Evolutionary conservation across 495 filamentous ascomycete species (phyloP).

Genomic region (Xeromyces bisporus): DNA sequence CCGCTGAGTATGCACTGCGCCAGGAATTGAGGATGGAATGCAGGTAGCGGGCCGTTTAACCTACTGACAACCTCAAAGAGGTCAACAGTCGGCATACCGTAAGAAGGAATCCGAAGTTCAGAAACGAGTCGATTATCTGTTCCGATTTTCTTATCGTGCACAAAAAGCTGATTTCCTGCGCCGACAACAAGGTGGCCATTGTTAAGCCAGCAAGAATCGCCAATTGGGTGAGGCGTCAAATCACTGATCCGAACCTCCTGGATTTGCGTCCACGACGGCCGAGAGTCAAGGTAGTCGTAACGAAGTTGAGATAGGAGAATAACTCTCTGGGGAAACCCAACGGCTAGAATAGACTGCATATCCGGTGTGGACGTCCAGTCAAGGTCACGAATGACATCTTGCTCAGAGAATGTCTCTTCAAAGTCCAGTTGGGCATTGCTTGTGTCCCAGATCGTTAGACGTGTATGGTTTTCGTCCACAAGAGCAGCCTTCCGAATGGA

Average conservation of each 20-base stretch:
- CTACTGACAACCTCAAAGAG: slow-evolving; percentile 67
- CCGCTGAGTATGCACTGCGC: slow-evolving; percentile 76
- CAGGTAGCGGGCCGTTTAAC: slow-evolving; percentile 73
- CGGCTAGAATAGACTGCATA: slow-evolving; percentile 75
- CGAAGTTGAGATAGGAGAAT: slow-evolving; percentile 78
- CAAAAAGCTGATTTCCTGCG: slow-evolving; percentile 83
- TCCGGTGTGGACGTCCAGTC: slow-evolving; percentile 94
- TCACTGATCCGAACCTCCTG: slow-evolving; percentile 67
- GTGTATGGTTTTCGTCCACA: slow-evolving; percentile 54
- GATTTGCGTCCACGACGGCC: slow-evolving; percentile 79
- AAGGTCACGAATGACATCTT: slow-evolving; percentile 67
- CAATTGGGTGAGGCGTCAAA: slow-evolving; percentile 80
- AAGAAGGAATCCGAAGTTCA: slow-evolving; percentile 44
- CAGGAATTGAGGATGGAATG: slow-evolving; percentile 88
- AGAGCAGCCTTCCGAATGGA: slow-evolving; percentile 77
- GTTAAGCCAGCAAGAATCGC: slow-evolving; percentile 79
- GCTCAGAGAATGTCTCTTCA: slow-evolving; percentile 49
- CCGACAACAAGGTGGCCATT: slow-evolving; percentile 73
- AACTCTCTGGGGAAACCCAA: slow-evolving; percentile 76
- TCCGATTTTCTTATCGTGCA: slow-evolving; percentile 61
- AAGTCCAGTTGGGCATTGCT: slow-evolving; percentile 69
- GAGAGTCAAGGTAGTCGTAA: slow-evolving; percentile 81
- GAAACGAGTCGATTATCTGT: slow-evolving; percentile 43
- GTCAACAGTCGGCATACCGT: slow-evolving; percentile 33
- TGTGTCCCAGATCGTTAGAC: slow-evolving; percentile 84